Evolutionary conservation across 345 rosid species (phyloP), one percentile per base, ranked within the genome.

Genomic region (Laguncularia racemosa): DNA sequence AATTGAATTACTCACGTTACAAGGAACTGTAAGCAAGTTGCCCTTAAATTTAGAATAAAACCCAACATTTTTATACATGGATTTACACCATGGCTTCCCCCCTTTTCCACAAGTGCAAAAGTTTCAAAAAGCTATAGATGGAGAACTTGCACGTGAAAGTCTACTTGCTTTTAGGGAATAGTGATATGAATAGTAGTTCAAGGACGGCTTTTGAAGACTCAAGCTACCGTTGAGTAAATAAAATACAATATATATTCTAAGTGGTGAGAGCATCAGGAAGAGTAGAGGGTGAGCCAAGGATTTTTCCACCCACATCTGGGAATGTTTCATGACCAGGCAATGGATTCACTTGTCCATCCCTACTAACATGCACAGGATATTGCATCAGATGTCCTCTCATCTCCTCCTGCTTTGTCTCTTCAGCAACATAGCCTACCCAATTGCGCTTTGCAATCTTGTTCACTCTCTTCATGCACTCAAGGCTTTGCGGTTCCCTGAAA

Each of bases 231-330:
- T 20, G 20, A 10, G 54, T 18, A 0, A 12, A 6, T 50, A 23
- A 50, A 18, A 3, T 20, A 1, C 0, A 2, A 13, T 51, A 14
- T 2, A 12, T 12, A 12, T 18, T 13, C 52, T 55, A 84, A 14
- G 88, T 79, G 13, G 88, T 86, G 16, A 83, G 66, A 63, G 79
- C 80, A 59, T 83, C 90, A 6, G 88, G 95, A 57, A 83, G 85
- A 60, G 49, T 86, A 16, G 80, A 77, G 9, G 85, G 68, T 0
- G 80, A 61, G 26, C 95, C 90, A 2, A 83, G 84, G 60, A 86
- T 57, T 58, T 86, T 83, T 21, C 95, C 85, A 2, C 88, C 85
- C 0, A 83, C 88, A 48, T 86, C 90, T 18, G 88, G 90, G 61
- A 83, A 86, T 0, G 80, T 71, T 55, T 76, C 84, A 8, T 69